These are phyloP conservation scores for Apiospora koreana DNA, from an alignment of 2,329 filamentous ascomycete genomes.

Conservation along the genomic window DNA sequence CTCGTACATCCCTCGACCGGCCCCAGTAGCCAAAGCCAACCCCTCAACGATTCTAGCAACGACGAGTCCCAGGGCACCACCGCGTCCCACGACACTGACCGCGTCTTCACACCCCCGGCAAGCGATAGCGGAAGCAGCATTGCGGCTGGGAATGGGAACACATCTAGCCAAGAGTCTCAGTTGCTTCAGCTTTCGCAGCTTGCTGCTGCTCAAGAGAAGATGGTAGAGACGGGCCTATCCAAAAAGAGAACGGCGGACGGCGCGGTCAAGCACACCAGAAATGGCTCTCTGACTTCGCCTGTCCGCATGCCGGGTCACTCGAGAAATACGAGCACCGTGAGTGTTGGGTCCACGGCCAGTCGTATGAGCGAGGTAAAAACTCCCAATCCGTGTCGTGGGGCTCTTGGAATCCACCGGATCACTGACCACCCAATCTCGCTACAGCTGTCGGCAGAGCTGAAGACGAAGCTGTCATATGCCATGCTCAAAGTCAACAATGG, in stretches of 20 bases:
- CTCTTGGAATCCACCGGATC: not conserved
- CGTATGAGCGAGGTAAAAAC: conserved; percentile 74
- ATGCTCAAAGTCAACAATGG: conserved; percentile 92
- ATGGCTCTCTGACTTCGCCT: conserved; percentile 47
- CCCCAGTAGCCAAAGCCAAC: not conserved
- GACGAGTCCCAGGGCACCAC: conserved; percentile 46
- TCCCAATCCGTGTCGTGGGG: conserved; percentile 12
- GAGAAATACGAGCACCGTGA: conserved; percentile 70
- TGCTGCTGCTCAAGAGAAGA: conserved; percentile 54
- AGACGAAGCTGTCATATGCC: conserved; percentile 84
- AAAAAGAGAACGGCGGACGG: conserved; percentile 80
- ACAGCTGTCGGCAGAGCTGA: conserved; percentile 59
- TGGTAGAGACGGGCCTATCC: conserved; percentile 41
- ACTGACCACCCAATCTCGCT: conserved; percentile 6
- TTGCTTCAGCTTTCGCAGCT: conserved; percentile 59
- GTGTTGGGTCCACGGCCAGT: conserved; percentile 61
- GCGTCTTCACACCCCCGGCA: conserved; percentile 44
- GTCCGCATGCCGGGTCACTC: conserved; percentile 58
- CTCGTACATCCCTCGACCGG: not conserved
- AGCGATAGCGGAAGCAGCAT: conserved; percentile 44
- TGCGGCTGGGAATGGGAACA: conserved; percentile 38
- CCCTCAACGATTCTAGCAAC: conserved; percentile 35
- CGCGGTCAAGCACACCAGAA: conserved; percentile 59
- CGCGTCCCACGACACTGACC: conserved; percentile 40
- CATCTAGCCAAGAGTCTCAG: conserved; percentile 57